Base-by-base conservation (phyloP, 1,139 yeast species). In the Candida freyschussii region DNA sequence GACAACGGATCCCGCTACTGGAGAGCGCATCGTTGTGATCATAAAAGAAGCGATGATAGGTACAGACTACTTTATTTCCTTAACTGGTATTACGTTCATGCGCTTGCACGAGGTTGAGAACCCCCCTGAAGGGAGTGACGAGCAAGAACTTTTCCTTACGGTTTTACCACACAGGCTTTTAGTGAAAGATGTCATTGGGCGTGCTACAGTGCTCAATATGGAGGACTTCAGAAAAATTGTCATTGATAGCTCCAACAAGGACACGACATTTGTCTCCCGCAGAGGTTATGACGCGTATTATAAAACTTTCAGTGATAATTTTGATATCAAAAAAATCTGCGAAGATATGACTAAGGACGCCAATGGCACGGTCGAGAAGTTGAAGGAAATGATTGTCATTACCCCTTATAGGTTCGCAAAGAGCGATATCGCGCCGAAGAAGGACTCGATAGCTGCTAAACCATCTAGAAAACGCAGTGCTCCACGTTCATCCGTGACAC, bases 241-340 rank as follows among this genome's bases (percentile, higher is more conserved):
- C 12, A 41, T 46, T 21, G 54, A 50, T 26, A 36, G 32, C 10
- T 50, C 52, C 4, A 48, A 41, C 22, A 31, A 31, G 12, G 47
- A 36, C 12, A 36, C 23, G 16, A 45, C 46, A 6, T 50, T 47
- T 28, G 5, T 48, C 3, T 45, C 45, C 22, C 43, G 47, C 1
- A 38, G 32, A 29, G 53, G 54, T 7, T 47, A 43, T 29, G 53
- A 50, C 22, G 39, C 49, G 3, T 47, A 40, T 29, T 42, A 36
- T 21, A 34, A 38, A 13, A 26, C 33, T 2, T 46, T 24, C 29
- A 36, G 49, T 7, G 18, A 20, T 7, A 21, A 26, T 4, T 25
- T 43, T 12, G 42, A 47, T 22, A 42, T 47, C 15, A 27, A 29
- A 2, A 26, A 33, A 4, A 24, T 41, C 10, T 36, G 30, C 23